These are phyloP conservation scores for Penicillium sp. DNA, from an alignment of 2,329 filamentous ascomycete genomes.

Conservation along the genomic window DNA sequence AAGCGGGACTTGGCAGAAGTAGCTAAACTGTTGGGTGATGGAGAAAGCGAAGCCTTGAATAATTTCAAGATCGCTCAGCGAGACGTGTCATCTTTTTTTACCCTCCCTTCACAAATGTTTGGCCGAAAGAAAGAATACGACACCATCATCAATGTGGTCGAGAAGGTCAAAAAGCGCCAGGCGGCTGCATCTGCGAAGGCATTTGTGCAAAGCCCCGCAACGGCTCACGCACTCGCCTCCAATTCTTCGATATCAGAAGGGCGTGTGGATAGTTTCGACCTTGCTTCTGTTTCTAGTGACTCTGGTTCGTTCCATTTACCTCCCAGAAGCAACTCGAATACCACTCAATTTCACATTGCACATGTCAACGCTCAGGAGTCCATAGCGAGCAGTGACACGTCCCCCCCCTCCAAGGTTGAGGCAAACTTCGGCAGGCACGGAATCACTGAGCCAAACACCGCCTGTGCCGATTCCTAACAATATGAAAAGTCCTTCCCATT, in stretches of 20 bases:
- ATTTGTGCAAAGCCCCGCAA: conserved; percentile 37
- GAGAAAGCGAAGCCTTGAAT: conserved; percentile 69
- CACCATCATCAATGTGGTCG: conserved; percentile 71
- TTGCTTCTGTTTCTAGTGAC: conserved; percentile 57
- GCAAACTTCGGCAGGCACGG: conserved; percentile 10
- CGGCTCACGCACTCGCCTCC: conserved; percentile 53
- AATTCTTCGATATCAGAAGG: conserved; percentile 55
- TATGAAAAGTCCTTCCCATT: conserved; percentile 40
- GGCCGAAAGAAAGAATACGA: conserved; percentile 73
- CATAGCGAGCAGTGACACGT: conserved; percentile 34
- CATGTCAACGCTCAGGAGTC: conserved; percentile 38
- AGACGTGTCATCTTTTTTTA: conserved; percentile 90
- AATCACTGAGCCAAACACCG: conserved; percentile 8
- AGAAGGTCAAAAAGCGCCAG: conserved; percentile 71
- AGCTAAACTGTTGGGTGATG: conserved; percentile 71
- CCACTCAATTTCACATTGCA: conserved; percentile 28
- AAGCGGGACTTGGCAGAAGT: conserved; percentile 77
- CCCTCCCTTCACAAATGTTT: conserved; percentile 78
- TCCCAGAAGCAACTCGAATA: conserved; percentile 41
- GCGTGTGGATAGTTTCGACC: conserved; percentile 49
- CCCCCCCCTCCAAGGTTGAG: conserved; percentile 34
- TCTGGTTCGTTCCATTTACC: conserved; percentile 49
- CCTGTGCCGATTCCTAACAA: conserved; percentile 21
- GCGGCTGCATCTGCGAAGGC: conserved; percentile 36
- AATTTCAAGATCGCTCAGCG: conserved; percentile 76